Percentiles rank a stretch among this genome's conserved stretches.
These are phyloP conservation scores for Globisporangium lucens DNA, from an alignment of 352 stramenopile genomes.

Conservation along the genomic window DNA sequence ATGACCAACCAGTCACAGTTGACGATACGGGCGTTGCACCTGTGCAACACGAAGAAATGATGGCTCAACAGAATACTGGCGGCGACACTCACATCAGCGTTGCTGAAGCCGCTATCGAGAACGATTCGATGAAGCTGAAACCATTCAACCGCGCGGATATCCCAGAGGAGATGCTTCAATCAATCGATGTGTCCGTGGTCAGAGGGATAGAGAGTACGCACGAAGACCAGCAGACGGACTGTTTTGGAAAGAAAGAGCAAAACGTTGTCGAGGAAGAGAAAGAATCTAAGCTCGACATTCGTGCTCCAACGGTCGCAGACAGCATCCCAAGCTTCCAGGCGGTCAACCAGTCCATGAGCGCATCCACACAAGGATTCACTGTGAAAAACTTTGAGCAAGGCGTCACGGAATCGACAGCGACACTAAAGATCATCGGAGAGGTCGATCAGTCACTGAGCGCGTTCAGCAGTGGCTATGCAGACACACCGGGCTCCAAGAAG, in stretches of 20 bases:
- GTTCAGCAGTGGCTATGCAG: slow-evolving; percentile 31
- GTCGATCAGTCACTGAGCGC: slow-evolving; percentile 36
- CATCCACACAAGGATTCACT: slow-evolving; percentile 41
- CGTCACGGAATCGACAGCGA: neutral
- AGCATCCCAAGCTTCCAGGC: slow-evolving; percentile 10
- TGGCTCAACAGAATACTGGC: neutral
- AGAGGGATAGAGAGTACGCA: neutral
- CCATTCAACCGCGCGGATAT: slow-evolving; percentile 23
- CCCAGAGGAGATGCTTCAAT: slow-evolving; percentile 47
- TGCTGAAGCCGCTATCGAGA: neutral
- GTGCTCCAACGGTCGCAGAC: slow-evolving; percentile 1
- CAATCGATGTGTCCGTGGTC: slow-evolving; percentile 26
- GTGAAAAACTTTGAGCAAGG: slow-evolving; percentile 1
- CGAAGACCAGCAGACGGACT: neutral
- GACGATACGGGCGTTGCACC: neutral
- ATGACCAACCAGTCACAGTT: neutral
- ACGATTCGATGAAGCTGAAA: too few relatives aligned
- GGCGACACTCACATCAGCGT: neutral
- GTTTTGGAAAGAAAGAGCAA: neutral
- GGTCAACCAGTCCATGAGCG: slow-evolving; percentile 36
- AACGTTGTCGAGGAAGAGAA: slow-evolving; percentile 5
- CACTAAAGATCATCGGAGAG: neutral
- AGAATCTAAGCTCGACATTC: neutral
- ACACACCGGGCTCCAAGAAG: neutral
- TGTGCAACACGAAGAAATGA: neutral